Percentiles rank a stretch among this genome's conserved stretches.
Evolutionary conservation across 345 rosid species (phyloP).

Genomic region (Euphorbia tirucalli): DNA sequence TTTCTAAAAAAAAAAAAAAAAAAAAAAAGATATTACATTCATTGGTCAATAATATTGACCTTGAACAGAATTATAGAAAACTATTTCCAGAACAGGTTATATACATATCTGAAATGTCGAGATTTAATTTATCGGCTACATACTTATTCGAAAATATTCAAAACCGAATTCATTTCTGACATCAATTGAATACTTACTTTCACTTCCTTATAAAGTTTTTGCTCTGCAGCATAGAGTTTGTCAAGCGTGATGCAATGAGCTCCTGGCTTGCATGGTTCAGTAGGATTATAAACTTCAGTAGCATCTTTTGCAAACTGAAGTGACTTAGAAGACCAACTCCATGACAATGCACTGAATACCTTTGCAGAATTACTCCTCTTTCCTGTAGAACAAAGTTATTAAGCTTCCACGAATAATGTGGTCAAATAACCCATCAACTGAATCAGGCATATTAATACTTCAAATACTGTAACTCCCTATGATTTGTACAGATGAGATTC

Average conservation of each 20-base stretch:
- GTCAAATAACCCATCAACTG: background rate
- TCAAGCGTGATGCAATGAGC: conserved; percentile 80
- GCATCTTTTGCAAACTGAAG: conserved; percentile 53
- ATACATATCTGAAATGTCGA: background rate
- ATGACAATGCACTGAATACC: conserved; percentile 84
- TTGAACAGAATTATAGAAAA: too few relatives aligned
- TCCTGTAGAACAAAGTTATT: conserved; percentile 43
- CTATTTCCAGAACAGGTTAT: background rate
- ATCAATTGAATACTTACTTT: conserved; percentile 45
- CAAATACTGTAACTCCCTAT: background rate
- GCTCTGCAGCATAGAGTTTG: conserved; percentile 71
- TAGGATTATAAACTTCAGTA: conserved; percentile 29
- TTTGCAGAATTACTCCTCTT: conserved; percentile 75
- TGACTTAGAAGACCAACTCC: conserved; percentile 90
- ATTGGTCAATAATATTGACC: background rate
- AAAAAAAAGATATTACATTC: background rate
- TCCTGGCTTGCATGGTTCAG: conserved; percentile 78
- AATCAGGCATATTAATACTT: background rate
- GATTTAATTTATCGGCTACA: background rate
- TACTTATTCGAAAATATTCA: background rate
- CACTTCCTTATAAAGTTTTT: conserved; percentile 72
- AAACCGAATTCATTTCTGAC: background rate
- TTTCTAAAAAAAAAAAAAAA: too few relatives aligned
- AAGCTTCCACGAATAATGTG: background rate
- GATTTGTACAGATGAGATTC: background rate